Percentiles rank a stretch among this genome's conserved stretches.
phyloP scores from a whole-genome alignment of 768 basidiomycete genomes.

The Serpula lacrymans region DNA sequence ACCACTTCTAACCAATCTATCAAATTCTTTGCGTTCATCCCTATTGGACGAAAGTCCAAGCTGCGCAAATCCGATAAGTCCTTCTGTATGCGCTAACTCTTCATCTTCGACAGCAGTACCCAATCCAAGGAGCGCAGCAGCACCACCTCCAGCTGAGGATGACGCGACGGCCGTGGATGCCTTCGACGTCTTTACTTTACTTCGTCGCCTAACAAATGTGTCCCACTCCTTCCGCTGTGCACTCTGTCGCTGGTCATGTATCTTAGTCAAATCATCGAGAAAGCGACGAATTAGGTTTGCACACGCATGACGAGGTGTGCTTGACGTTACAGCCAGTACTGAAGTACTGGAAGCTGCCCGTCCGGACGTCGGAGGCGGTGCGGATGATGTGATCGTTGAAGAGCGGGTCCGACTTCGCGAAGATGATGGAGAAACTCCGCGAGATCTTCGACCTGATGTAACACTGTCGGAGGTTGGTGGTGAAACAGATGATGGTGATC shows the following conservation, averaged over 20 bases:
- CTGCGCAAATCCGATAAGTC: slow-evolving; percentile 88
- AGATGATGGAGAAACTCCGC: slow-evolving; percentile 45
- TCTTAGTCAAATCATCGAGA: slow-evolving; percentile 70
- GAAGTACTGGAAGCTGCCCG: slow-evolving; percentile 31
- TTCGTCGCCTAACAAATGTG: slow-evolving; percentile 71
- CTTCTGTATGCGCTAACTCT: slow-evolving; percentile 78
- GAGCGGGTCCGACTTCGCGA: slow-evolving; percentile 47
- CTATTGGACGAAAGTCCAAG: slow-evolving; percentile 68
- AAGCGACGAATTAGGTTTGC: slow-evolving; percentile 70
- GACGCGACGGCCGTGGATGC: slow-evolving; percentile 13
- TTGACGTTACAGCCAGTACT: slow-evolving; percentile 55
- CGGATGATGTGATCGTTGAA: slow-evolving; percentile 31
- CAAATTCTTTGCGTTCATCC: slow-evolving; percentile 78
- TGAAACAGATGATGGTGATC: slow-evolving; percentile 10
- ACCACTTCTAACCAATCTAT: slow-evolving; percentile 74
- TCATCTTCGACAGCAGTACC: slow-evolving; percentile 63
- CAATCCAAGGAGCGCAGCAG: slow-evolving; percentile 67
- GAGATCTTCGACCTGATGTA: slow-evolving; percentile 28
- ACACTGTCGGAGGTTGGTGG: slow-evolving; percentile 15
- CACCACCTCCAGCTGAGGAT: slow-evolving; percentile 34
- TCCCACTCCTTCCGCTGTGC: slow-evolving; percentile 82
- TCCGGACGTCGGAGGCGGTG: slow-evolving; percentile 15
- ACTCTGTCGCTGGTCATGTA: slow-evolving; percentile 78
- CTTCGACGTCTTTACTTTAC: slow-evolving; percentile 37
- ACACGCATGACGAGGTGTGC: slow-evolving; percentile 74